A percentile compares a stretch with the other conserved stretches of the same genome.
Evolutionary conservation across 2,329 filamentous ascomycete genomes (phyloP).

Genomic region (Exophiala oligosperma): DNA sequence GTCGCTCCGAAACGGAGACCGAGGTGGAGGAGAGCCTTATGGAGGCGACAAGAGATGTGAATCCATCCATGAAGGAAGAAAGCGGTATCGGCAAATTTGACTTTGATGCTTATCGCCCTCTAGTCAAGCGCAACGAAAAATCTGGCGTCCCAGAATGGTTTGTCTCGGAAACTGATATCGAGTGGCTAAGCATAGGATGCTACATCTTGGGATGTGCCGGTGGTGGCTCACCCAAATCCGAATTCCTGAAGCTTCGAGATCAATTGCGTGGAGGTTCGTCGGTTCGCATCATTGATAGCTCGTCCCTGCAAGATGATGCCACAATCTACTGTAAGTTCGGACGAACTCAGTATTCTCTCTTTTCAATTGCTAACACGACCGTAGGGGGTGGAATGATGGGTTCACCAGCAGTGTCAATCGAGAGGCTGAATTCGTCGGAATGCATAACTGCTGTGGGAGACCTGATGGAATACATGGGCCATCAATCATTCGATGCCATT

Average conservation of each 20-base stretch:
- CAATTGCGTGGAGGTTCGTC: conserved; percentile 39
- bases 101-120: conserved; percentile 41
- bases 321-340: conserved; percentile 39
- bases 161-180: conserved; percentile 47
- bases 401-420: conserved; percentile 60
- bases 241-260: conserved; percentile 38
- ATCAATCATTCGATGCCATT: conserved; percentile 40
- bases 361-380: conserved; percentile 26
- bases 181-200: conserved; percentile 48
- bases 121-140: conserved; percentile 39
- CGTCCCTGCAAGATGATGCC: conserved; percentile 45
- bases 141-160: conserved; percentile 42
- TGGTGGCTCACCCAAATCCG: conserved; percentile 48
- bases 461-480: conserved; percentile 51
- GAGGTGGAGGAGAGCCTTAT: conserved; percentile 27
- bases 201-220: conserved; percentile 52
- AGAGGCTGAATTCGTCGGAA: conserved; percentile 61
- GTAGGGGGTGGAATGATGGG: conserved; percentile 50
- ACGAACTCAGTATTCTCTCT: conserved; percentile 7
- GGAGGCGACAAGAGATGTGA: conserved; percentile 14
- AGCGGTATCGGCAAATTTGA: conserved; percentile 28
- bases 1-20: conserved; percentile 3
- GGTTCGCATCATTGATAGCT: conserved; percentile 43
- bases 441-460: conserved; percentile 49
- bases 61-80: conserved; percentile 7